Conservation (phyloP, 352 stramenopile species). For the Phytophthora constricta region DNA sequence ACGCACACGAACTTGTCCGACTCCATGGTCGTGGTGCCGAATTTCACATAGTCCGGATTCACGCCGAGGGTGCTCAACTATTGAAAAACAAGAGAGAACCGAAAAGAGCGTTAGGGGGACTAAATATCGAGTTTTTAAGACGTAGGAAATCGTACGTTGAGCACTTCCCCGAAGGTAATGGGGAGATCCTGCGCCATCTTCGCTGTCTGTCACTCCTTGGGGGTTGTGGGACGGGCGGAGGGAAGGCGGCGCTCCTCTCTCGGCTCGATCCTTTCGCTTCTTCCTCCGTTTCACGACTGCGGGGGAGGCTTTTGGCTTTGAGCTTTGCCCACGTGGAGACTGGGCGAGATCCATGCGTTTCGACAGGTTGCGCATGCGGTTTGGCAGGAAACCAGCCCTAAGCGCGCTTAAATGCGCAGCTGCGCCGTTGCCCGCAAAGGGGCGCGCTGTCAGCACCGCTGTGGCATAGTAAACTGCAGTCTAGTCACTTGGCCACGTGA, state of each 20-base stretch:
- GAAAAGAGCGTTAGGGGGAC: background rate
- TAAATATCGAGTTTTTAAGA: conserved; percentile 10
- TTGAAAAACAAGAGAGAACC: conserved; percentile 16
- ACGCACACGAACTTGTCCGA: conserved; percentile 97
- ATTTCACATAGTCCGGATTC: conserved; percentile 93
- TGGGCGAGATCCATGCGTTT: conserved; percentile 32
- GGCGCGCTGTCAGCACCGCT: too few relatives aligned
- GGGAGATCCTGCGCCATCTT: conserved; percentile 88
- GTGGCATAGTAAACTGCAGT: too few relatives aligned
- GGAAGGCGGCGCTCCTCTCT: conserved; percentile 26
- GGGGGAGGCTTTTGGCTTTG: conserved; percentile 34
- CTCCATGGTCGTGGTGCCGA: conserved; percentile 96
- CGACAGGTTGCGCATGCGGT: background rate
- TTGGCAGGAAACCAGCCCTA: too few relatives aligned
- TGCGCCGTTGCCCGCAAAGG: background rate
- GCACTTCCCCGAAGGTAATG: conserved; percentile 90
- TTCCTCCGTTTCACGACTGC: conserved; percentile 82
- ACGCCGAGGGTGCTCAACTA: conserved; percentile 89
- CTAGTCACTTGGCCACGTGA: too few relatives aligned
- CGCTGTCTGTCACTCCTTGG: too few relatives aligned
- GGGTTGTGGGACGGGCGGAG: conserved; percentile 17
- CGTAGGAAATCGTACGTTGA: conserved; percentile 75
- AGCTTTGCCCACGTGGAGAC: conserved; percentile 20
- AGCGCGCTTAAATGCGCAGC: conserved; percentile 39
- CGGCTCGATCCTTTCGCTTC: conserved; percentile 45